Base-by-base conservation (phyloP, 345 rosid genomes). In the Geranium rotundifolium region DNA sequence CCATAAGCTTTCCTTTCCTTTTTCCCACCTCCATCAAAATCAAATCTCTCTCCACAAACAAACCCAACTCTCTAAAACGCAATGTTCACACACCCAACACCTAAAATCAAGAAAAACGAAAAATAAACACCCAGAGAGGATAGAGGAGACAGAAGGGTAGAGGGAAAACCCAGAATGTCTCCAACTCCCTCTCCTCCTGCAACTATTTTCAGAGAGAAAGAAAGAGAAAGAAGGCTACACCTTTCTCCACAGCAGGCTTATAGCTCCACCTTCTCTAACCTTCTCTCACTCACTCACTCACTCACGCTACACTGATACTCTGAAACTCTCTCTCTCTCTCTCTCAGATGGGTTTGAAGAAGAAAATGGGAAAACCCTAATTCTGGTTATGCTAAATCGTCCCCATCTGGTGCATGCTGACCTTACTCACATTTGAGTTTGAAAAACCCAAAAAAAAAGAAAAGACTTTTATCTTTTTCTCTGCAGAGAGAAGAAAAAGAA, bases 231-330 rank as follows among this genome's bases (percentile, higher is more conserved):
- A 65, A 77, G 72, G 82, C 82, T 70, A 78, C 52, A 17, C 60
- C 39, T 54, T 2, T 19, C 29, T 20, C 14, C 29, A n/a, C 9
- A 63, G 5, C 19, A 46, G 20, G 76, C 83, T 74, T n/a, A n/a
- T 72, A 29, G 84, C 91, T 66, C 89, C 72, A 81, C 85, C 77
- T 88, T 88, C 95, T 88, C 91, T 78, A 80, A 72, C 95, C 75
- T 81, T 83, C 95, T 84, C 81, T 80, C n/a, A n/a, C n/a, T n/a
- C n/a, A n/a, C 77, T 66, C 65, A 56, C 56, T n/a, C 16, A 30
- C 55, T 17, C 39, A 41, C 50, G 1, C 50, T 41, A 41, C 13
- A 6, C 50, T 41, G 50, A 41, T 5, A 9, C 10, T 41, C 14
- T 41, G 7, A 31, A 31, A 31, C 37, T 31, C 37, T 31, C 37